phyloP scores from a whole-genome alignment of 495 filamentous ascomycete genomes.

The Elaphomyces granulatus region DNA sequence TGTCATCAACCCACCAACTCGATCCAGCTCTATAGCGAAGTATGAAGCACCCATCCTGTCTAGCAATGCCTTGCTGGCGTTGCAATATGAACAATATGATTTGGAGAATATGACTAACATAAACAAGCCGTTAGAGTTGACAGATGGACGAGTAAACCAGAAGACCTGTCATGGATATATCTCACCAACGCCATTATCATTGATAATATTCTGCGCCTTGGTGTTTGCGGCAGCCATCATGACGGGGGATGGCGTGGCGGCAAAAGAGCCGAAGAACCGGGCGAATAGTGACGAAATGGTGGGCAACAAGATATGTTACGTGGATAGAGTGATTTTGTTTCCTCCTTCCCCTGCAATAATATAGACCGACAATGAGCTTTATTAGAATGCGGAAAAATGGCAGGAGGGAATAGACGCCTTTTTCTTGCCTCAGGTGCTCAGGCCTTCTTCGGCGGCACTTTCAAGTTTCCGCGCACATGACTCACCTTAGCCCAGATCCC shows the following conservation, averaged over 20 bases:
- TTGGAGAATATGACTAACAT: slow-evolving; percentile 80
- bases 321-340: too few species aligned
- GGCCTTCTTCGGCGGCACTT: too few species aligned
- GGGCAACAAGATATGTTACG: slow-evolving; percentile 30
- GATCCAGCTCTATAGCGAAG: slow-evolving; percentile 67
- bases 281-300: slow-evolving; percentile 65
- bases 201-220: slow-evolving; percentile 75
- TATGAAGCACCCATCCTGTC: slow-evolving; percentile 55
- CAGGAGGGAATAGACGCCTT: too few species aligned
- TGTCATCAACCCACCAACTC: slow-evolving; percentile 49
- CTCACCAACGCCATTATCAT: slow-evolving; percentile 82
- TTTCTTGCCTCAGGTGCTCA: too few species aligned
- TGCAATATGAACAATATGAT: slow-evolving; percentile 94
- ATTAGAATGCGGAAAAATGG: too few species aligned
- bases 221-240: slow-evolving; percentile 74
- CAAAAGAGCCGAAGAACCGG: slow-evolving; percentile 54
- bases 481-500: too few species aligned
- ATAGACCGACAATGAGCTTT: too few species aligned
- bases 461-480: too few species aligned
- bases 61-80: slow-evolving; percentile 59
- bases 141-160: too few species aligned
- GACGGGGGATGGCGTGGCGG: slow-evolving; percentile 34
- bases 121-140: too few species aligned
- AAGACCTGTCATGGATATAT: too few species aligned
- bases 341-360: too few species aligned